Evolutionary conservation across 2,329 filamentous ascomycete species (phyloP).

Genomic region (Verticillium albo-atrum): DNA sequence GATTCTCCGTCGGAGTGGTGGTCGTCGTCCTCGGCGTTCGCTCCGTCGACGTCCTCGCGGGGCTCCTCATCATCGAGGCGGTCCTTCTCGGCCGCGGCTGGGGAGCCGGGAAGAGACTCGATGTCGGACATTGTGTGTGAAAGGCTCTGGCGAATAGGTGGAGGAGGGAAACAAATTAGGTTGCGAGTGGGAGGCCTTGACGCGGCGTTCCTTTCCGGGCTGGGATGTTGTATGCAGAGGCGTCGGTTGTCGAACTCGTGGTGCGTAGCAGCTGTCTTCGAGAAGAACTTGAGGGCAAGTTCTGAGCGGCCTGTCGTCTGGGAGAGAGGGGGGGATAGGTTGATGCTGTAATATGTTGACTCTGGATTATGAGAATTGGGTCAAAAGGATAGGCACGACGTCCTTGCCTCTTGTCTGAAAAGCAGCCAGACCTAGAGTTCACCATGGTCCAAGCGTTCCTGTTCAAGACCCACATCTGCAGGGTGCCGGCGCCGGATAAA

Average conservation of each 20-base stretch:
- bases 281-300: background rate
- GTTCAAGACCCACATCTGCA: background rate
- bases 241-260: too few relatives aligned
- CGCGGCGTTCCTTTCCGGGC: background rate
- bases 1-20: conserved; percentile 51
- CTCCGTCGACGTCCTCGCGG: conserved; percentile 28
- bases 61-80: conserved; percentile 18
- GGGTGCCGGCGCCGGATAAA: background rate
- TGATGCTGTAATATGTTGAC: background rate
- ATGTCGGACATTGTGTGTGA: conserved; percentile 44
- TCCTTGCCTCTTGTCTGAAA: background rate
- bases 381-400: background rate
- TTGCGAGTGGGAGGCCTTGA: background rate
- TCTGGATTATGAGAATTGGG: background rate
- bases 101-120: conserved; percentile 35
- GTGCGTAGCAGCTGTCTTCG: background rate
- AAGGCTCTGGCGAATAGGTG: background rate
- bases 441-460: background rate
- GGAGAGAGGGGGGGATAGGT: too few relatives aligned
- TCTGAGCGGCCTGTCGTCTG: background rate
- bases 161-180: background rate
- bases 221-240: background rate
- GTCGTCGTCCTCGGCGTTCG: conserved; percentile 33
- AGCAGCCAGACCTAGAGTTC: background rate
- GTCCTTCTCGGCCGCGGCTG: conserved; percentile 21